Base-by-base conservation (phyloP, 2,329 filamentous ascomycete genomes). In the Diaporthe sp. region DNA sequence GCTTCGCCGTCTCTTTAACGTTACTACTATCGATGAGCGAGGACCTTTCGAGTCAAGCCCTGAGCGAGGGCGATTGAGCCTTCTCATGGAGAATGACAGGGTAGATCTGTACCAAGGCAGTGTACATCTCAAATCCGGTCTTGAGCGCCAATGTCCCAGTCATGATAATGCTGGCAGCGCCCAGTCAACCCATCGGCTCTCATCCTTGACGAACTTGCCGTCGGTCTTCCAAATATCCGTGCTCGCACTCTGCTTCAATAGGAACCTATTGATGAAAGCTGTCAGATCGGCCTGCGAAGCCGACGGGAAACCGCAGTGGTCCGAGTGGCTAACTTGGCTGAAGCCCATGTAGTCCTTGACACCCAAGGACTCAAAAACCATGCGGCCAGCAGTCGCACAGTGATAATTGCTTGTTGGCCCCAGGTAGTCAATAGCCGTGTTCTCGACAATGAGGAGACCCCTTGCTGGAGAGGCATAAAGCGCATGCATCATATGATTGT, bases 281-380 rank as follows among this genome's bases (percentile, higher is more conserved):
- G 58, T 42, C 19, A 61, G n/a, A 45, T 28, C 15, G 30, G 58
- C 38, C 58, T 42, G 38, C 25, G 58, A 61, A 9, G 38, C 13
- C 8, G 58, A 42, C 40, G 58, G 58, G 17, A 42, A 61, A 9
- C 58, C 38, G 58, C 58, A 30, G 38, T 61, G 58, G 35, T 42
- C 58, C 35, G 38, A 61, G 38, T 61, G 58, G 58, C 58, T 61
- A n/a, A 61, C 58, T 61, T 42, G 58, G 58, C 58, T 42, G 13
- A 61, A 5, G 38, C 58, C 58, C 35, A 61, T 42, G 7, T 42
- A 61, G 38, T 42, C 58, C 58, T 42, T 61, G 58, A 61, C 35
- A n/a, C 35, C 58, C 38, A 61, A 7, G 1, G 58, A 61, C 3
- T 42, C 38, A 30, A 61, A 61, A 15, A 61, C 58, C 58, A 45